Evolutionary conservation across 2,329 filamentous ascomycete genomes (phyloP).

Genomic region (Apiospora koreana): DNA sequence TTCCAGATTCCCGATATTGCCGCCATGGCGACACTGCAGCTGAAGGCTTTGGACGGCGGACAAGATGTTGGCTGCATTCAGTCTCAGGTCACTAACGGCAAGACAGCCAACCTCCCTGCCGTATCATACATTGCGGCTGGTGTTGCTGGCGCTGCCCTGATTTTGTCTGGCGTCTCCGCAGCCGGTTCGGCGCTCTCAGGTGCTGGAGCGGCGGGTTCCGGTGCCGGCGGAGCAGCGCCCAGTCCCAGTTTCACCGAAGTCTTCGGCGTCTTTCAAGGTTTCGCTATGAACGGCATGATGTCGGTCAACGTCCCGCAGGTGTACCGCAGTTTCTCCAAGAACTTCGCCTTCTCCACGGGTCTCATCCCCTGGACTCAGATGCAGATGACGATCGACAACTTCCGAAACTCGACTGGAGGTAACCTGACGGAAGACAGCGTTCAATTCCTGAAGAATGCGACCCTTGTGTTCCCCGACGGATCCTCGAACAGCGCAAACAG

Average conservation of each 20-base stretch:
- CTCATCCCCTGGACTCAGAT: conserved; percentile 80
- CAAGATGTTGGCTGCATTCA: conserved; percentile 78
- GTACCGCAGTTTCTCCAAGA: conserved; percentile 87
- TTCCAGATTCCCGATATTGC: conserved; percentile 91
- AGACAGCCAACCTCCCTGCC: conserved; percentile 72
- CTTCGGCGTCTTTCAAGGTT: conserved; percentile 86
- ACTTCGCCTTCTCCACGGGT: conserved; percentile 90
- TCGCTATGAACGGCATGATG: conserved; percentile 96
- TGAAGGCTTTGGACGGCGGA: conserved; percentile 62
- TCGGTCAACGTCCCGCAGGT: conserved; percentile 85
- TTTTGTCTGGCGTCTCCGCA: conserved; percentile 72
- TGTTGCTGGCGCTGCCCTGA: conserved; percentile 80
- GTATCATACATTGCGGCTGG: conserved; percentile 84
- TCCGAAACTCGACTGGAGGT: conserved; percentile 79
- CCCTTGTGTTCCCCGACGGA: conserved; percentile 68
- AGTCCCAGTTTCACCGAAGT: conserved; percentile 87
- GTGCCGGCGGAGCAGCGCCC: conserved; percentile 63
- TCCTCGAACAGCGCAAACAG: conserved; percentile 46
- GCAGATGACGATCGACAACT: conserved; percentile 80
- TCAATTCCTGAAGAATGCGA: conserved; percentile 71
- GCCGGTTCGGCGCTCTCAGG: conserved; percentile 60
- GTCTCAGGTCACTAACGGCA: conserved; percentile 83
- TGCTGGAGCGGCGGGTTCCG: conserved; percentile 52
- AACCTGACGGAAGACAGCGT: conserved; percentile 83
- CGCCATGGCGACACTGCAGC: conserved; percentile 76